These are phyloP conservation scores for Pleurotus pulmonarius DNA, from an alignment of 768 basidiomycete species.

Conservation along the genomic window DNA sequence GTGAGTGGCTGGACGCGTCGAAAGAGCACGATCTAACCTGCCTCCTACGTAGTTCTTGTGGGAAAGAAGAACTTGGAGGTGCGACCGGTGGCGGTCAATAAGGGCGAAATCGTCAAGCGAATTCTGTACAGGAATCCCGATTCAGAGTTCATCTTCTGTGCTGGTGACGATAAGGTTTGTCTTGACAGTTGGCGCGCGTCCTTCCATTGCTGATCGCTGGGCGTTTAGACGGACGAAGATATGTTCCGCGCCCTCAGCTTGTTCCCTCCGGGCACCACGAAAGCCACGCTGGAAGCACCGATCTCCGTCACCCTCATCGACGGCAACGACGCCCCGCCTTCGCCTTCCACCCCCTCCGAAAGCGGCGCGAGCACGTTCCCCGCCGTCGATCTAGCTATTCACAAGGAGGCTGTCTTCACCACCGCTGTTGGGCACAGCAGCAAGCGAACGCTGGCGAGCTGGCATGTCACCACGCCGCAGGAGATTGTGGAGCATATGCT, in stretches of 20 bases:
- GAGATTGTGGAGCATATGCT: conserved; percentile 85
- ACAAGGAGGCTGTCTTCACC: conserved; percentile 76
- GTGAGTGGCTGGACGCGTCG: conserved; percentile 30
- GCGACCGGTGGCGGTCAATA: conserved; percentile 92
- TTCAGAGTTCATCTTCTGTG: conserved; percentile 94
- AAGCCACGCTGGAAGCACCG: conserved; percentile 54
- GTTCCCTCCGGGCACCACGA: conserved; percentile 45
- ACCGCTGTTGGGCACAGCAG: conserved; percentile 89
- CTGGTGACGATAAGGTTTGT: conserved; percentile 92
- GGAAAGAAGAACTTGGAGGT: conserved; percentile 99
- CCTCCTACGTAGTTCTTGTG: conserved; percentile 60
- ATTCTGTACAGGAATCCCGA: conserved; percentile 92
- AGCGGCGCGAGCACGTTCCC: conserved; percentile 12
- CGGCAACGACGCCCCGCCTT: conserved; percentile 24
- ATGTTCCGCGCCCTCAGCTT: conserved; percentile 92
- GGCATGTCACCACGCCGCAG: conserved; percentile 88
- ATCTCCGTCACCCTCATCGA: conserved; percentile 52
- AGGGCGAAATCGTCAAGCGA: conserved; percentile 97
- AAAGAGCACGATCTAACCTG: neutral
- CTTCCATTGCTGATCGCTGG: conserved; percentile 1
- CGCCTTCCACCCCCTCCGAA: neutral
- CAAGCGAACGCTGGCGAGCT: conserved; percentile 86
- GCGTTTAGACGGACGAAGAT: conserved; percentile 86
- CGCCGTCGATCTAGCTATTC: conserved; percentile 59
- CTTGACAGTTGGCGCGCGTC: neutral